Evolutionary conservation across 345 rosid genomes (phyloP), one percentile per base, ranked within the genome.

Genomic region (Linum trigynum): DNA sequence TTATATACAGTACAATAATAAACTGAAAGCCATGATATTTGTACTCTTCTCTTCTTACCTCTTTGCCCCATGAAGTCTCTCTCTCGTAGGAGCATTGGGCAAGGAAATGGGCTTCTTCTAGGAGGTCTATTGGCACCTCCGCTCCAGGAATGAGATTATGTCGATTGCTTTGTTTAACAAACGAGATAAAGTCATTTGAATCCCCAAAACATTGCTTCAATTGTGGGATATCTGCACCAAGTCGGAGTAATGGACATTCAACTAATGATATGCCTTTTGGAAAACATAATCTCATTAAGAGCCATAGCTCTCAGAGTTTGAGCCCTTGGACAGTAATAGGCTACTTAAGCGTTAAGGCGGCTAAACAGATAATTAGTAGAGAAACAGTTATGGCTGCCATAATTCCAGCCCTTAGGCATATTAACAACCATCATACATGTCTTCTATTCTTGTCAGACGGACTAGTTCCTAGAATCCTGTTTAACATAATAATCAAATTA

Each of bases 21-120:
- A 23, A 23, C 32, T 23, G 32, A 23, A 23, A 23, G 32, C 32
- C 32, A 23, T 0, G 32, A 23, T 23, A 23, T 23, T 23, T 23
- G 32, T 23, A 23, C 32, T 23, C 0, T 23, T 23, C 32, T 23
- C 32, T 23, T 23, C 72, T 38, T 73, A 60, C 87, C 80, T 78
- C 35, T 64, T 66, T 38, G 17, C 85, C 85, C 87, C 87, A 81
- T 69, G 39, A 10, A 17, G 81, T 71, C 51, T 69, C 64, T 8
- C 36, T 40, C 62, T 78, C 80, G 3, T 77, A 78, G 5, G 55
- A 39, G 37, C 83, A 76, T 3, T 83, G 67, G 53, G 80, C 80
- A 45, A 83, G 43, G 8, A 38, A 0, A 9, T 69, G 59, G 17
- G 73, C 38, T 56, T 75, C 71, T 66, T 62, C 67, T 5, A 39